A percentile compares a stretch with the other conserved stretches of the same genome.
Conservation (phyloP, 2,329 filamentous ascomycete genomes). For the Paecilomyces dactylethromorphus region DNA sequence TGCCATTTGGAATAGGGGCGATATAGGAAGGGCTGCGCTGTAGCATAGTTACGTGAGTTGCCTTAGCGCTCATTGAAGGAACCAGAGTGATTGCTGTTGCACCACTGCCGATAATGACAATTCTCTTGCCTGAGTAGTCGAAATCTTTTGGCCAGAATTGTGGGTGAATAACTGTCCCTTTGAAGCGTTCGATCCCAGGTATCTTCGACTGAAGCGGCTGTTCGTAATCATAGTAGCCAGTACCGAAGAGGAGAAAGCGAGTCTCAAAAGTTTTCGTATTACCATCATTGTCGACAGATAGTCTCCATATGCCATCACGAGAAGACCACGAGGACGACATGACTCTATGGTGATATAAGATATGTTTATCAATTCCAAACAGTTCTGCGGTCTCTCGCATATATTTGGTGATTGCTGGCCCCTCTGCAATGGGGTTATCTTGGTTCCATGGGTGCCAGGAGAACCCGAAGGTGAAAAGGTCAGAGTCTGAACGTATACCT, state of each 20-base stretch:
- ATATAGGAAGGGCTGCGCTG: slow-evolving; percentile 69
- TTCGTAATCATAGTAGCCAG: slow-evolving; percentile 66
- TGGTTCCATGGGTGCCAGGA: slow-evolving; percentile 60
- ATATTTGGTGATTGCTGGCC: slow-evolving; percentile 45
- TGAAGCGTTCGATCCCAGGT: slow-evolving; percentile 58
- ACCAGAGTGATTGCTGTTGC: slow-evolving; percentile 71
- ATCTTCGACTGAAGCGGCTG: slow-evolving; percentile 52
- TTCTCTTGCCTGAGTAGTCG: slow-evolving; percentile 56
- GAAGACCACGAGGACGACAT: slow-evolving; percentile 45
- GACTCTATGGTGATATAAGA: slow-evolving; percentile 46
- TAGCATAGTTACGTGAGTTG: slow-evolving; percentile 63
- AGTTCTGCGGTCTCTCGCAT: slow-evolving; percentile 41
- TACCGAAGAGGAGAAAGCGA: slow-evolving; percentile 50
- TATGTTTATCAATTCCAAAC: slow-evolving; percentile 46
- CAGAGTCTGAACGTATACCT: slow-evolving; percentile 56
- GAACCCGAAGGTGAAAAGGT: slow-evolving; percentile 55
- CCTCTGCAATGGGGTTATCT: slow-evolving; percentile 41
- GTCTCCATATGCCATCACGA: slow-evolving; percentile 43
- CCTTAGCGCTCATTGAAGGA: slow-evolving; percentile 58
- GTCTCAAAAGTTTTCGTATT: slow-evolving; percentile 9
- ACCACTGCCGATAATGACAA: slow-evolving; percentile 66
- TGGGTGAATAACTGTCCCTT: slow-evolving; percentile 56
- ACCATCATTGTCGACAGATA: slow-evolving; percentile 31
- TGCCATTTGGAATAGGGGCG: slow-evolving; percentile 41
- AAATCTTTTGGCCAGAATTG: slow-evolving; percentile 66